phyloP scores from a whole-genome alignment of 1,139 yeast genomes.

The Nakaseomyces bracarensis region DNA sequence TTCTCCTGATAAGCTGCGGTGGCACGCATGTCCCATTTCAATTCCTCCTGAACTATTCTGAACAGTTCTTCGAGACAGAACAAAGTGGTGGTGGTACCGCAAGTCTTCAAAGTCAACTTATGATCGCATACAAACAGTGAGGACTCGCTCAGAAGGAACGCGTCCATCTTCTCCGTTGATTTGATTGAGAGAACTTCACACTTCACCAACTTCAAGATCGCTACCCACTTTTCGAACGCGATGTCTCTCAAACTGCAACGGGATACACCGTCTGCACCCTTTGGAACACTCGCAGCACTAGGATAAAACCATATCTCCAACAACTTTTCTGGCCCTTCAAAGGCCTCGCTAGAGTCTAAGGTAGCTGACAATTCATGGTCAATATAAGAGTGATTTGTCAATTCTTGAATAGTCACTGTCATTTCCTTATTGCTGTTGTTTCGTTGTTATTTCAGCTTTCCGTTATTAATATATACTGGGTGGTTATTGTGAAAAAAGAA shows the following conservation, averaged over 20 bases:
- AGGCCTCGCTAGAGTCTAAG: constrained; percentile 81
- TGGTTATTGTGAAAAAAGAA: too few relatives aligned
- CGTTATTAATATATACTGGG: too few relatives aligned
- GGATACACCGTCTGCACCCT: constrained; percentile 27
- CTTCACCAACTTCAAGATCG: constrained; percentile 68
- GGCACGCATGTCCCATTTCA: constrained; percentile 33
- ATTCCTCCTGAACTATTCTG: constrained; percentile 39
- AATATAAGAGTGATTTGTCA: constrained; percentile 44
- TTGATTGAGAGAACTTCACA: constrained; percentile 84
- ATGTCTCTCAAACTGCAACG: constrained; percentile 53
- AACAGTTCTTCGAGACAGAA: constrained; percentile 64
- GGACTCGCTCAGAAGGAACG: constrained; percentile 82
- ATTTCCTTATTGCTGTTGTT: too few relatives aligned
- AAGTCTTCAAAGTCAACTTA: constrained; percentile 80
- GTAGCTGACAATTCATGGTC: constrained; percentile 73
- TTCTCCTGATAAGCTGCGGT: constrained; percentile 17
- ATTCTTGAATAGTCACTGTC: constrained; percentile 25
- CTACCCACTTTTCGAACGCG: constrained; percentile 60
- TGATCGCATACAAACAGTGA: constrained; percentile 84
- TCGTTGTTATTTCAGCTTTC: too few relatives aligned
- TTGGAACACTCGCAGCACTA: constrained; percentile 32
- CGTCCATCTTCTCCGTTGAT: constrained; percentile 59
- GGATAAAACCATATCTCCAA: constrained; percentile 86
- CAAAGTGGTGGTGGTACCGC: constrained; percentile 92
- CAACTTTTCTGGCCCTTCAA: constrained; percentile 95